Percentiles rank a stretch among this genome's conserved stretches.
These are phyloP conservation scores for Aspergillus puulaauensis DNA, from an alignment of 2,329 filamentous ascomycete species.

Conservation along the genomic window DNA sequence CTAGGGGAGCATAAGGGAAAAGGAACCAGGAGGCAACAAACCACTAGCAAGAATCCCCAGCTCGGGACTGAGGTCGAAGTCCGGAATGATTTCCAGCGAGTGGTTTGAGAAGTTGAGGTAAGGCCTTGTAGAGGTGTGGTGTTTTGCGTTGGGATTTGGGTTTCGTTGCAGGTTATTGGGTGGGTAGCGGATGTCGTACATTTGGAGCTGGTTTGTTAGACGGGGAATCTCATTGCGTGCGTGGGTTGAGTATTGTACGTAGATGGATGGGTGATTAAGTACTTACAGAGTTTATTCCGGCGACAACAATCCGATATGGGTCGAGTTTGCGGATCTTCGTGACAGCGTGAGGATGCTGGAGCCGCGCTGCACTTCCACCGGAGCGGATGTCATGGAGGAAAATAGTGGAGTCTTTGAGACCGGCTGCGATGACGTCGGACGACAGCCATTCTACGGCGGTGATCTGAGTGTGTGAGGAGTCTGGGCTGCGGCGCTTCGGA, in stretches of 20 bases:
- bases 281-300: constrained; percentile 33
- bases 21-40: constrained; percentile 16
- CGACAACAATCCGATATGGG: constrained; percentile 35
- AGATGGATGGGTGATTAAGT: background rate
- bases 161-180: constrained; percentile 26
- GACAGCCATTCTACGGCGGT: constrained; percentile 41
- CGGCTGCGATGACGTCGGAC: constrained; percentile 35
- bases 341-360: constrained; percentile 36
- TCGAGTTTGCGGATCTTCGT: constrained; percentile 37
- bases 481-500: constrained; percentile 17
- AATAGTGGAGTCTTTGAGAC: constrained; percentile 34
- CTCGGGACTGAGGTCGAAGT: constrained; percentile 39
- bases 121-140: constrained; percentile 32
- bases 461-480: constrained; percentile 30
- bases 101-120: constrained; percentile 39
- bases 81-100: constrained; percentile 24
- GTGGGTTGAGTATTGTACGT: background rate
- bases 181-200: constrained; percentile 43
- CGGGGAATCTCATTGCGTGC: background rate
- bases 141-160: constrained; percentile 26
- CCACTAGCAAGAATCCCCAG: constrained; percentile 40
- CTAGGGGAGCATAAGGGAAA: background rate
- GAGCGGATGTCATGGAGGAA: constrained; percentile 38
- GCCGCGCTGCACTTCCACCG: constrained; percentile 28
- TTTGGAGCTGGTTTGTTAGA: constrained; percentile 31